Conservation (phyloP, 495 filamentous ascomycete species). For the Neurospora tetraspora region DNA sequence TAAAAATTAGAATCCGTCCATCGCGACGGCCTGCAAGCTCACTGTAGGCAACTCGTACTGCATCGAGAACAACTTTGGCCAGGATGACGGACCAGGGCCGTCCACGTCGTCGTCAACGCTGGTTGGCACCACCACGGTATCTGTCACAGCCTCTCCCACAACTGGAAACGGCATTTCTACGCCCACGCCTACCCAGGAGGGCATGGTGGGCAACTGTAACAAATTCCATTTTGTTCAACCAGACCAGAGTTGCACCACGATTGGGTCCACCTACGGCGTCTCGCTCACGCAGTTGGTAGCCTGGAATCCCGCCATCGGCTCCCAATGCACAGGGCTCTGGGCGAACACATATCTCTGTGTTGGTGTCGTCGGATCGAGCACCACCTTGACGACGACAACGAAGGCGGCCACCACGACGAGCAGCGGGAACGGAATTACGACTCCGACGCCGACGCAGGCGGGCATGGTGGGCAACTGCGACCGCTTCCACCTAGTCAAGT, state of each 20-base stretch:
- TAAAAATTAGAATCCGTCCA: too few relatives aligned
- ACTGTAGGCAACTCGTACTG: too few relatives aligned
- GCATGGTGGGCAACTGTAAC: constrained; percentile 29
- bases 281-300: constrained; percentile 19
- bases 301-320: constrained; percentile 23
- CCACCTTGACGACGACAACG: background rate
- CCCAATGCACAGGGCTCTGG: background rate
- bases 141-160: constrained; percentile 1
- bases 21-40: too few relatives aligned
- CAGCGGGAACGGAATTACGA: constrained; percentile 4
- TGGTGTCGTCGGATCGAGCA: background rate
- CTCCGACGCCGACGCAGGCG: constrained; percentile 25
- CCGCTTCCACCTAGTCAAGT: constrained; percentile 28
- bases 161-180: constrained; percentile 12
- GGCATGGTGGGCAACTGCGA: constrained; percentile 30
- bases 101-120: too few relatives aligned
- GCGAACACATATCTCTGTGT: constrained; percentile 3
- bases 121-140: background rate
- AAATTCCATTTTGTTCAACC: constrained; percentile 28
- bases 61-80: too few relatives aligned
- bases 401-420: constrained; percentile 4
- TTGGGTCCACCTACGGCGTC: constrained; percentile 21
- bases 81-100: too few relatives aligned
- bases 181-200: constrained; percentile 25
- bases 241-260: constrained; percentile 31